A percentile compares a stretch with the other conserved stretches of the same genome.
Conservation (phyloP, 306 rosid genomes). For the Gastrolobium bilobum region DNA sequence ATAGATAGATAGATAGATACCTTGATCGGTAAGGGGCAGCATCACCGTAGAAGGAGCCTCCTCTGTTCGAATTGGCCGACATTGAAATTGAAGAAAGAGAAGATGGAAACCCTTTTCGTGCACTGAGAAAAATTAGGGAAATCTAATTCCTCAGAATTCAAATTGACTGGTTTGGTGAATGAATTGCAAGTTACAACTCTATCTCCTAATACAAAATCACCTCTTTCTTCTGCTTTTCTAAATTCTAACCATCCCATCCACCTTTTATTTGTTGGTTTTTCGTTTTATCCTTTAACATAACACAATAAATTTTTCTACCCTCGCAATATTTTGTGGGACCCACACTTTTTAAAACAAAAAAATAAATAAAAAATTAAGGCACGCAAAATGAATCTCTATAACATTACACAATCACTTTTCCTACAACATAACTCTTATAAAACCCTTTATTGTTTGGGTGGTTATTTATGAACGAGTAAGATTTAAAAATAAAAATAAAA, state of each 20-base stretch:
- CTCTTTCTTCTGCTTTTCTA: background rate
- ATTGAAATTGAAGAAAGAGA: conserved; percentile 51
- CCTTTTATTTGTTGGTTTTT: background rate
- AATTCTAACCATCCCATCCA: background rate
- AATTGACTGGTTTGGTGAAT: conserved; percentile 21
- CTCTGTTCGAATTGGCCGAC: conserved; percentile 67
- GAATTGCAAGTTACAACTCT: background rate
- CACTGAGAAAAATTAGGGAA: background rate
- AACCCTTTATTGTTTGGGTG: too few species aligned
- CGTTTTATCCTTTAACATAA: too few species aligned
- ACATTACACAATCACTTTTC: too few species aligned
- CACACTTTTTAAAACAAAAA: too few species aligned
- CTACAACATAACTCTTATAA: too few species aligned
- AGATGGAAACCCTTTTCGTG: conserved; percentile 21
- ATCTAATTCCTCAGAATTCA: background rate
- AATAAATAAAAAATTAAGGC: too few species aligned
- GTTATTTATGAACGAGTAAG: too few species aligned
- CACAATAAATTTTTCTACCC: too few species aligned
- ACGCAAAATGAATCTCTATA: too few species aligned
- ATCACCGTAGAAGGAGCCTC: conserved; percentile 58
- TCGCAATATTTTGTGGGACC: too few species aligned
- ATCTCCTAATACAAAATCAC: background rate
- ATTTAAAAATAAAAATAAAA: too few species aligned
- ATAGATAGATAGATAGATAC: conserved; percentile 40
- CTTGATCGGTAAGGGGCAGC: conserved; percentile 79